Conservation (phyloP, 768 basidiomycete species). For the Albatrellus ellisii region DNA sequence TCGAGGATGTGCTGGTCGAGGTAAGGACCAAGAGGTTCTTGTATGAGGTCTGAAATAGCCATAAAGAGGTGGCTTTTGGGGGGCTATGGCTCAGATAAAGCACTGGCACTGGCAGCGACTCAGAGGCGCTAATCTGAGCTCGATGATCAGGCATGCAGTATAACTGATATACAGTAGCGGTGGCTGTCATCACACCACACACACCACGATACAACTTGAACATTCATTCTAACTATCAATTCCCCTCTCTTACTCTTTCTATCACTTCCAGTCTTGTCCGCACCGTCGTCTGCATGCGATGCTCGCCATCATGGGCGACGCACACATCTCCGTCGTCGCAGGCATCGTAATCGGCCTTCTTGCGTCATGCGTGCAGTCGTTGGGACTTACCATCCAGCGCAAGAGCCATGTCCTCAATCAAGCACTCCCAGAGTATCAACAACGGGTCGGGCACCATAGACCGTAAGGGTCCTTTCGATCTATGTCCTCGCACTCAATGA, state of each 20-base stretch:
- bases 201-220: too few species aligned
- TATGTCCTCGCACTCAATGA: slow-evolving; percentile 1
- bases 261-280: too few species aligned
- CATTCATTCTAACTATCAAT: too few species aligned
- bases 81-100: too few species aligned
- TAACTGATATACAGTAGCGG: too few species aligned
- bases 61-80: too few species aligned
- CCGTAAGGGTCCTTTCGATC: slow-evolving; percentile 39
- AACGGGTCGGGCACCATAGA: slow-evolving; percentile 60
- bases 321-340: slow-evolving; percentile 26
- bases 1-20: slow-evolving; percentile 19
- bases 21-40: slow-evolving; percentile 22
- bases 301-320: slow-evolving; percentile 14
- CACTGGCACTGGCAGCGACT: too few species aligned
- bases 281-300: slow-evolving; percentile 10
- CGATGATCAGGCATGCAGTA: too few species aligned
- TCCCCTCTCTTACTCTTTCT: too few species aligned
- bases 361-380: slow-evolving; percentile 79
- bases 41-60: too few species aligned
- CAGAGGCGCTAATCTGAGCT: too few species aligned
- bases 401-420: slow-evolving; percentile 88
- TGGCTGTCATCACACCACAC: too few species aligned
- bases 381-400: slow-evolving; percentile 86
- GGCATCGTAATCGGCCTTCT: slow-evolving; percentile 52
- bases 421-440: slow-evolving; percentile 44